A percentile compares a stretch with the other conserved stretches of the same genome.
These are phyloP conservation scores for Eucalyptus polybractea DNA, from an alignment of 345 rosid species.

Conservation along the genomic window DNA sequence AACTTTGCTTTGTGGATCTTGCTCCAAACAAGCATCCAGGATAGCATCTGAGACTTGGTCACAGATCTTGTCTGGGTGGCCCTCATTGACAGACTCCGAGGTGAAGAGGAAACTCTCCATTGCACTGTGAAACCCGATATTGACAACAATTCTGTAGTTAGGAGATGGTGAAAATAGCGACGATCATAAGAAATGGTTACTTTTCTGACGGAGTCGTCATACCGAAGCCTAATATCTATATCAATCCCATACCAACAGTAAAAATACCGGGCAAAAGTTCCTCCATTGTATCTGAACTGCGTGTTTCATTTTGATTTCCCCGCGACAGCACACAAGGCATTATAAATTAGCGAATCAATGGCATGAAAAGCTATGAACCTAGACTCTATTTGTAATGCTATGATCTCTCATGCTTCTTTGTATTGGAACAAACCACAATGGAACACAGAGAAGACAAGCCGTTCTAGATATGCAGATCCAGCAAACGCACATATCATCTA, in stretches of 20 bases:
- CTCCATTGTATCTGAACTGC: not conserved
- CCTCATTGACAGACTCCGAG: conserved; percentile 8
- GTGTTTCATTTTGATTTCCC: not conserved
- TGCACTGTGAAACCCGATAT: not conserved
- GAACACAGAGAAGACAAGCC: not conserved
- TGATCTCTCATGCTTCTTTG: not conserved
- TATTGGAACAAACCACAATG: not conserved
- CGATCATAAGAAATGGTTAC: not conserved
- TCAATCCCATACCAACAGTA: not conserved
- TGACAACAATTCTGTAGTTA: not conserved
- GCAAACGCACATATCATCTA: not conserved
- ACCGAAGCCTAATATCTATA: not conserved
- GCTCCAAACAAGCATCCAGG: conserved; percentile 11
- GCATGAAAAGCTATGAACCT: not conserved
- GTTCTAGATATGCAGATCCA: not conserved
- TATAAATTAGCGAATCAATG: not conserved
- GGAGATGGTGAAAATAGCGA: not conserved
- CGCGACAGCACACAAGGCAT: not conserved
- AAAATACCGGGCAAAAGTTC: not conserved
- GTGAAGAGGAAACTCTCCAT: conserved; percentile 15
- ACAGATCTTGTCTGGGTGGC: conserved; percentile 12
- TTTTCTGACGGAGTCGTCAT: not conserved
- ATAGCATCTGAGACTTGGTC: conserved; percentile 11
- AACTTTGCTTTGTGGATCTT: conserved; percentile 11
- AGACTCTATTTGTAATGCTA: not conserved